Evolutionary conservation across 495 filamentous ascomycete species (phyloP).

Genomic region (Talaromyces adpressus): DNA sequence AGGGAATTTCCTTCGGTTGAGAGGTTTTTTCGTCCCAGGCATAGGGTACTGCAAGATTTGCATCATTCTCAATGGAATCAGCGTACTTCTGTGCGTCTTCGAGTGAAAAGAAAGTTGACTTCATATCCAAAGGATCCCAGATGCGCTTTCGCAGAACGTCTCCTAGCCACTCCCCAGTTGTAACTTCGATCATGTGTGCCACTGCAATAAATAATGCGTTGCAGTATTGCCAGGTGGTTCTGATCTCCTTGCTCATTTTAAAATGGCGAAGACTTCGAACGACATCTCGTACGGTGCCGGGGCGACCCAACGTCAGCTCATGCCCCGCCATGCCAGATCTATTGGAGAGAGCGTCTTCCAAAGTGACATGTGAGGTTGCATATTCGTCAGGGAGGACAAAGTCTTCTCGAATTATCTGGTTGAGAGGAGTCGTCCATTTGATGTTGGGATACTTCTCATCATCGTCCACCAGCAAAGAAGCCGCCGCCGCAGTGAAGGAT

Average conservation of each 20-base stretch:
- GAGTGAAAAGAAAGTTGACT: slow-evolving; percentile 39
- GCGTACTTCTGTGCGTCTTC: slow-evolving; percentile 20
- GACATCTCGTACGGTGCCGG: slow-evolving; percentile 19
- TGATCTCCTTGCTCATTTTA: slow-evolving; percentile 27
- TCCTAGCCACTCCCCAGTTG: slow-evolving; percentile 30
- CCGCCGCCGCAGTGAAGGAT: slow-evolving; percentile 42
- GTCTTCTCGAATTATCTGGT: slow-evolving; percentile 40
- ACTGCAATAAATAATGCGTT: slow-evolving; percentile 46
- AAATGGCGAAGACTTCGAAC: slow-evolving; percentile 37
- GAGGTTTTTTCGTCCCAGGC: slow-evolving; percentile 12
- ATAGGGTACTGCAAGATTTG: slow-evolving; percentile 22
- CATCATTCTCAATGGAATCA: neutral
- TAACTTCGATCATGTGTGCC: slow-evolving; percentile 26
- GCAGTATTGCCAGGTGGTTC: slow-evolving; percentile 41
- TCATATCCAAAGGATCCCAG: slow-evolving; percentile 44
- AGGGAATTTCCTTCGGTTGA: slow-evolving; percentile 6
- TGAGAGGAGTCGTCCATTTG: slow-evolving; percentile 41
- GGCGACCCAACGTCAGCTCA: slow-evolving; percentile 21
- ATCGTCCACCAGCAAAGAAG: slow-evolving; percentile 38
- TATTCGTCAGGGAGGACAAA: slow-evolving; percentile 41
- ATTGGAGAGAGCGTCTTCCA: slow-evolving; percentile 47
- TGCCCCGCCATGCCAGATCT: slow-evolving; percentile 42
- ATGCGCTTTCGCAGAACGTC: slow-evolving; percentile 32
- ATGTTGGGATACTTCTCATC: slow-evolving; percentile 21
- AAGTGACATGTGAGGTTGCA: slow-evolving; percentile 35